A percentile compares a stretch with the other conserved stretches of the same genome.
Evolutionary conservation across 1,284 basidiomycete genomes (phyloP).

Genomic region (Neolentinus lepideus): DNA sequence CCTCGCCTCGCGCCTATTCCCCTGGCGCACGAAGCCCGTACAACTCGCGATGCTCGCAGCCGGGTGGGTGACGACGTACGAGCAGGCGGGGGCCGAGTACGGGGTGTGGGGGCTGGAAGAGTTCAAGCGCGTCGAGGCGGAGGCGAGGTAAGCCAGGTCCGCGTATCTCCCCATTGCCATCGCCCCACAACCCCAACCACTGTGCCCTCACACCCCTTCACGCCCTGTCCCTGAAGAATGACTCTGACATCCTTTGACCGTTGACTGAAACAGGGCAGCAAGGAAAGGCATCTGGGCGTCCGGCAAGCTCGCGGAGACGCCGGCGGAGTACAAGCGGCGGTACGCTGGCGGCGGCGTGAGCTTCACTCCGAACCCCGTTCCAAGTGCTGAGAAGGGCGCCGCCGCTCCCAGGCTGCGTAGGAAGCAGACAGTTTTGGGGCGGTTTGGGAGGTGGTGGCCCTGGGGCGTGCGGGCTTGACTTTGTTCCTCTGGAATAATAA

Average conservation of each 20-base stretch:
- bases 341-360: conserved; percentile 28
- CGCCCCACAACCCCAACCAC: too few species aligned
- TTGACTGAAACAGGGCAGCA: conserved; percentile 35
- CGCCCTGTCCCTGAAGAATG: too few species aligned
- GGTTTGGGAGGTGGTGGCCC: too few species aligned
- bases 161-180: background rate
- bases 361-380: background rate
- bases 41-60: conserved; percentile 67
- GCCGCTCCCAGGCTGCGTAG: too few species aligned
- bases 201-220: too few species aligned
- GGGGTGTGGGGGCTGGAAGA: conserved; percentile 59
- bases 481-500: too few species aligned
- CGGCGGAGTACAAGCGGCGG: conserved; percentile 76
- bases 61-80: conserved; percentile 73
- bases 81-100: conserved; percentile 73
- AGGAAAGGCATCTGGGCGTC: conserved; percentile 69
- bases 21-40: conserved; percentile 36
- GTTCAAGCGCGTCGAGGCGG: conserved; percentile 49
- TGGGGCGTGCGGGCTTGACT: too few species aligned
- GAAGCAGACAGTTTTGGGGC: too few species aligned
- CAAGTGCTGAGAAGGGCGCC: too few species aligned
- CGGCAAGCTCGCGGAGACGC: conserved; percentile 53
- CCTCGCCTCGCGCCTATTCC: conserved; percentile 31
- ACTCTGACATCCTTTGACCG: too few species aligned
- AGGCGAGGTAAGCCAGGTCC: conserved; percentile 54